Percentiles rank a stretch among this genome's conserved stretches.
phyloP scores from a whole-genome alignment of 2,329 filamentous ascomycete genomes.

The Botryotinia calthae region DNA sequence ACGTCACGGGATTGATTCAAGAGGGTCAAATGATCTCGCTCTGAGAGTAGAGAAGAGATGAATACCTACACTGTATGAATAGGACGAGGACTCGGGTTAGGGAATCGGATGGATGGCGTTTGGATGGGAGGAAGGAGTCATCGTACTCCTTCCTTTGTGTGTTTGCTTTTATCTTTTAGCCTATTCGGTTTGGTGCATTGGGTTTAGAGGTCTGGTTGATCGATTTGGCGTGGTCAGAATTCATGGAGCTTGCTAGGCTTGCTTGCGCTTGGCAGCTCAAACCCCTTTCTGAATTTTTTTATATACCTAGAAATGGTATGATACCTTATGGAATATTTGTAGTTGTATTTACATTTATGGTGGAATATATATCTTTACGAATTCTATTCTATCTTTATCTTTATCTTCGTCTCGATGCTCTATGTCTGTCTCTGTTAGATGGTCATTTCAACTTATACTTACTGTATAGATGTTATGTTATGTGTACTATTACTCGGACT shows the following conservation, averaged over 20 bases:
- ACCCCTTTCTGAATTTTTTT: background rate
- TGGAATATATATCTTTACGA: background rate
- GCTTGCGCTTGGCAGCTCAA: background rate
- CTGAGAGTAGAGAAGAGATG: background rate
- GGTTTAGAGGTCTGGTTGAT: background rate
- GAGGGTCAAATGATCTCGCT: too few species aligned
- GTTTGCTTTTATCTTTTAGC: background rate
- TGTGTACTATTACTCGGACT: background rate
- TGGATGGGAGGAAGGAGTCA: background rate
- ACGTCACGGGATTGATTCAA: background rate
- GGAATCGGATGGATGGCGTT: background rate
- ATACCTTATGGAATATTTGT: background rate
- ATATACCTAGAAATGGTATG: background rate
- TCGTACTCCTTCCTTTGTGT: background rate
- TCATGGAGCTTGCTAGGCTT: background rate
- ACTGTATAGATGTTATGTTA: background rate
- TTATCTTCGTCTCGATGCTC: background rate
- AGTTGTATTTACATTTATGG: background rate
- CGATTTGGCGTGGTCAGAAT: background rate
- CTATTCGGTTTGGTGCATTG: background rate
- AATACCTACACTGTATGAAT: slow-evolving; percentile 2
- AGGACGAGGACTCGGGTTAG: background rate
- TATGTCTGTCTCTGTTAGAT: too few species aligned
- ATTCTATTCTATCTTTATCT: background rate
- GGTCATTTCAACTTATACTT: background rate